Conservation (phyloP, 2,329 filamentous ascomycete species). For the Tolypocladium capitatum region DNA sequence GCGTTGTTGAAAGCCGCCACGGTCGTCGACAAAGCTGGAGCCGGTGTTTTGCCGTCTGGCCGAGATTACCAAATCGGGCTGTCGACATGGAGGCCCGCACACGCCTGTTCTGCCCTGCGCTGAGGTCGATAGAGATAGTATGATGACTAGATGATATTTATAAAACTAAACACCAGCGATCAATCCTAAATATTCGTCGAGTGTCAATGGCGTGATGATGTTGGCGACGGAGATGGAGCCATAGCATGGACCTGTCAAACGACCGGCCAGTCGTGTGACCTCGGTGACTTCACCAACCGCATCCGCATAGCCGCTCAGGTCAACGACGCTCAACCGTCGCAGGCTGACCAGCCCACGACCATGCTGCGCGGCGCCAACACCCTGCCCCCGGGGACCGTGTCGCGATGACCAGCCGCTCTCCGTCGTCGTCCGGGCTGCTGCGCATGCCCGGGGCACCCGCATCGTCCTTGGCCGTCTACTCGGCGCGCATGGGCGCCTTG, state of each 20-base stretch:
- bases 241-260: neutral
- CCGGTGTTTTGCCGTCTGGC: conserved; percentile 5
- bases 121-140: too few species aligned
- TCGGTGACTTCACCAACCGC: neutral
- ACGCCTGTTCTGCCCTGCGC: too few species aligned
- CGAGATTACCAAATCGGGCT: neutral
- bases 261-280: neutral
- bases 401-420: conserved; percentile 23
- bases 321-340: neutral
- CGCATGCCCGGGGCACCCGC: conserved; percentile 44
- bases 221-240: too few species aligned
- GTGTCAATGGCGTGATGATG: too few species aligned
- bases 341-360: neutral
- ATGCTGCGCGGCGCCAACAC: neutral
- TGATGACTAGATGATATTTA: too few species aligned
- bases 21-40: conserved; percentile 1
- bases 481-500: conserved; percentile 47
- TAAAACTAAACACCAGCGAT: too few species aligned
- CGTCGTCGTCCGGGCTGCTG: conserved; percentile 32
- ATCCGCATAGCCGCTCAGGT: neutral
- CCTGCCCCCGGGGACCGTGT: neutral
- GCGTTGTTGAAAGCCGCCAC: neutral
- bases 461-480: conserved; percentile 63
- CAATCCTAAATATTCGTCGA: too few species aligned
- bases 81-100: neutral